Conservation (phyloP, 257 asterid genomes). For the Solanum ahanhuiri region DNA sequence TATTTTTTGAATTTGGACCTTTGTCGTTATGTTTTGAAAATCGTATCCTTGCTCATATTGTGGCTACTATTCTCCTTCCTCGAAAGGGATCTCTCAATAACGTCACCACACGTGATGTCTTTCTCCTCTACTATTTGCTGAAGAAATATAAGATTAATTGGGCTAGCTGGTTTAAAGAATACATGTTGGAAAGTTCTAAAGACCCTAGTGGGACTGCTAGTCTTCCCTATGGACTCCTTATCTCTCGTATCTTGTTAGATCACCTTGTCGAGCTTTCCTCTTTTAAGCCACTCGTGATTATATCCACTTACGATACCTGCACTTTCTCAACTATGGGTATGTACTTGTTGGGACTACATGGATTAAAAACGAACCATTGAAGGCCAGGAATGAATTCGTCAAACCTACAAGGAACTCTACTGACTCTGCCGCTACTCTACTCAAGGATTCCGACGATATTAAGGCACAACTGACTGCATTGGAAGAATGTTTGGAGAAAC, state of each 20-base stretch:
- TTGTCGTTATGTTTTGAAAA: background rate
- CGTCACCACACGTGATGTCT: background rate
- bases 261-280: background rate
- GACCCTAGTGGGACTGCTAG: background rate
- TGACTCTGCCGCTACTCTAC: background rate
- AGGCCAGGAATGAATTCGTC: fast-evolving
- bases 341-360: background rate
- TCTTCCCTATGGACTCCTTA: background rate
- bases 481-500: background rate
- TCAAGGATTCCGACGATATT: background rate
- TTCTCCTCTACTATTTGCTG: too few relatives aligned
- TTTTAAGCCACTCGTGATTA: too few relatives aligned
- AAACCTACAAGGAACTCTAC: too few relatives aligned
- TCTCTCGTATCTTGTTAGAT: background rate
- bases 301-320: background rate
- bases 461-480: too few relatives aligned
- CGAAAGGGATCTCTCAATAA: too few relatives aligned
- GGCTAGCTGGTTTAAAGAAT: background rate
- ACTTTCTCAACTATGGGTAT: background rate
- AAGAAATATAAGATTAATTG: too few relatives aligned
- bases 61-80: background rate
- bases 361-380: background rate
- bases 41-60: too few relatives aligned
- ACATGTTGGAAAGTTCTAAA: background rate
- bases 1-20: background rate